These are phyloP conservation scores for Rhytidiadelphus loreus DNA, from an alignment of 225 moss, liverwort and hornwort genomes.

Conservation along the genomic window DNA sequence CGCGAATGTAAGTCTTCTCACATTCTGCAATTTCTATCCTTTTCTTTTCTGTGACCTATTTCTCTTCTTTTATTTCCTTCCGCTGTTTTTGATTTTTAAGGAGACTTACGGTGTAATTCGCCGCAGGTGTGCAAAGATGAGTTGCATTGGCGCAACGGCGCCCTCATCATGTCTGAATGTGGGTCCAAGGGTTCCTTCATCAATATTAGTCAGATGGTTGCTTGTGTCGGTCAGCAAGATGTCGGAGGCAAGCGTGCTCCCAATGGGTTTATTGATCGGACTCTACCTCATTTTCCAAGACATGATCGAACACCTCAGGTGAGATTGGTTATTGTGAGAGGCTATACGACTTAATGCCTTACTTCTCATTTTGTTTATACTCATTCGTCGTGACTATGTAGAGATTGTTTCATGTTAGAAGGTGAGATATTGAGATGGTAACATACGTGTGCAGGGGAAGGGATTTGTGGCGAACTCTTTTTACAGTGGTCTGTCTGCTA, in stretches of 20 bases:
- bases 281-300: conserved; percentile 87
- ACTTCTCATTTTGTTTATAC: neutral
- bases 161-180: conserved; percentile 96
- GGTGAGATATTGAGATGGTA: neutral
- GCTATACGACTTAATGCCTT: neutral
- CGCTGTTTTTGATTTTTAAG: neutral
- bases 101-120: neutral
- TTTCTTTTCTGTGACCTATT: neutral
- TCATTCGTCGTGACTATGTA: neutral
- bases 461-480: conserved; percentile 99
- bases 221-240: conserved; percentile 95
- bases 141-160: conserved; percentile 96
- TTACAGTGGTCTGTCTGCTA: conserved; percentile 91
- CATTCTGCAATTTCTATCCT: neutral
- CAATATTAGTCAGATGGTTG: conserved; percentile 99
- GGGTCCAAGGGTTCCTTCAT: conserved; percentile 97
- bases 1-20: conserved; percentile 56
- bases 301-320: conserved; percentile 97
- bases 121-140: conserved; percentile 87
- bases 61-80: neutral
- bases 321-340: neutral
- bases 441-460: conserved; percentile 65
- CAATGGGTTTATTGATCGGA: conserved; percentile 94
- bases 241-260: conserved; percentile 95
- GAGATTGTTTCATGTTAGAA: neutral